Base-by-base conservation (phyloP, 495 filamentous ascomycete genomes). In the Sordaria brevicollis region DNA sequence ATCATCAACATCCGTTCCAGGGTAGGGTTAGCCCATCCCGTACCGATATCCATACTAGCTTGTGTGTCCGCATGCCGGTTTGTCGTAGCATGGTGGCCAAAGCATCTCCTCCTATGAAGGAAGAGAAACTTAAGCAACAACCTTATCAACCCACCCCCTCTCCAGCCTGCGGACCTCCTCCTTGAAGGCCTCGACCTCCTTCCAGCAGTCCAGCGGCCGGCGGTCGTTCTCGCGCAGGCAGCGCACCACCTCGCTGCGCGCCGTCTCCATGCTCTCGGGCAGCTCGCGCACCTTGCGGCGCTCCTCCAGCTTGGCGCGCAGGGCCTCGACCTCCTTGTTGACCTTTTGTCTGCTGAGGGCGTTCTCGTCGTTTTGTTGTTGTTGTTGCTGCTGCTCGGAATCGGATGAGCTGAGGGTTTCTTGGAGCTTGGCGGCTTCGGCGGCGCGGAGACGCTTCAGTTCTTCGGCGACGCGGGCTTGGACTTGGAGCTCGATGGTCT, bases 191-290 rank as follows among this genome's bases (percentile, higher is more conserved):
- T 93, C 91, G 21, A 98, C 94, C 86, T 99, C 96, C 79, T 88
- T 86, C 90, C 92, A 98, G 85, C 95, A 99, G 84, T 98, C 90
- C 78, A 99, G 80, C 77, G 95, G 96, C 80, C 93, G 86, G 67
- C 93, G 83, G 76, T 98, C 94, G 82, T 97, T 91, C 76, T 89
- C 84, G 73, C 90, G 82, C 83, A 99, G 83, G 79, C 95, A 99
- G 65, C 86, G 85, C 71, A 95, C 87, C 65, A 99, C 90, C 71
- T 90, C 86, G 70, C 86, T 82, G 77, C 90, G 91, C 38, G 96
- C 93, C 79, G 84, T 84, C 78, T 91, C 86, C 34, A 97, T 86
- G 65, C 81, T 84, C 70, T 88, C 86, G 25, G 83, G 83, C 38
- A 85, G 71, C 72, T 89, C 84, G 21, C 85, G 81, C 69, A 97